These are phyloP conservation scores for Astragalus membranaceus DNA, from an alignment of 306 rosid species.

Conservation along the genomic window DNA sequence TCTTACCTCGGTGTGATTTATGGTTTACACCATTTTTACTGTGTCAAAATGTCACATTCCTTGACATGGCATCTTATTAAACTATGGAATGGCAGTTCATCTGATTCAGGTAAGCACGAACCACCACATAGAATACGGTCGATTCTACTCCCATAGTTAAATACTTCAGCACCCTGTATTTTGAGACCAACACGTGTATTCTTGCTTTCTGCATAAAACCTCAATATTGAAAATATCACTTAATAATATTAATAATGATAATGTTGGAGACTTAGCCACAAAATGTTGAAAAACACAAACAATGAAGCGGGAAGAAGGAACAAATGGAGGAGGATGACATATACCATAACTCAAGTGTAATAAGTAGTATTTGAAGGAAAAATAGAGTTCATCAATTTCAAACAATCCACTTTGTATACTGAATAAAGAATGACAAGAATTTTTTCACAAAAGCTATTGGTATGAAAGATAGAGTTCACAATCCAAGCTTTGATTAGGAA, in stretches of 20 bases:
- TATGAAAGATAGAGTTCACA: no score
- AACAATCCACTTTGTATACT: not conserved
- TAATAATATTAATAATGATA: not conserved
- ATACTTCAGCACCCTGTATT: slow-evolving; percentile 81
- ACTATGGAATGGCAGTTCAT: slow-evolving; percentile 51
- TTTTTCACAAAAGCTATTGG: not conserved
- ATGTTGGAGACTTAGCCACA: not conserved
- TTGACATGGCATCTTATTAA: slow-evolving; percentile 66
- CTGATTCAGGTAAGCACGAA: slow-evolving; percentile 62
- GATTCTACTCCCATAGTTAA: slow-evolving; percentile 85
- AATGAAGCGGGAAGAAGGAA: not conserved
- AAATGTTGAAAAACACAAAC: not conserved
- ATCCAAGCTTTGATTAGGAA: no score
- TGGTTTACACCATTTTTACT: slow-evolving; percentile 83
- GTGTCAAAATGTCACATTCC: slow-evolving; percentile 78
- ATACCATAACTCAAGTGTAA: not conserved
- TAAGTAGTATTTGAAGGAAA: slow-evolving; percentile 1
- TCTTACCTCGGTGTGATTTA: slow-evolving; percentile 63
- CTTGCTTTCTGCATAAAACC: slow-evolving; percentile 53
- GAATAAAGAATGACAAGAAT: not conserved
- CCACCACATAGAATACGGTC: slow-evolving; percentile 85
- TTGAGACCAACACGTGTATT: slow-evolving; percentile 92
- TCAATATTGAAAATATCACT: not conserved
- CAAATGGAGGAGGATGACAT: not conserved
- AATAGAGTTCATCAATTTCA: not conserved